phyloP scores from a whole-genome alignment of 345 rosid genomes.

The Dimocarpus longan region DNA sequence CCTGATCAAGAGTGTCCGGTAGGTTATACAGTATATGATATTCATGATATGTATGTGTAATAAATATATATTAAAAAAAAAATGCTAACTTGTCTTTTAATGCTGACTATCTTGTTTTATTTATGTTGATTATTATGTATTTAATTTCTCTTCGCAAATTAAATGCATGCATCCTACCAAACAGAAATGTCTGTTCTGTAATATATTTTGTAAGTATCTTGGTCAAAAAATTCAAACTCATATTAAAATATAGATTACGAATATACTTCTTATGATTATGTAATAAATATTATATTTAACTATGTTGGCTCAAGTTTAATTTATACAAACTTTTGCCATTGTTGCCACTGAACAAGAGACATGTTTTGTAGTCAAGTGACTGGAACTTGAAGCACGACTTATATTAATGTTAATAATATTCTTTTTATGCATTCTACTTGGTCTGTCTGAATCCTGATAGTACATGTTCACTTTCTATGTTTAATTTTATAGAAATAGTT shows the following conservation, averaged over 20 bases:
- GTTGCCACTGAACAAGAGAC: constrained; percentile 13
- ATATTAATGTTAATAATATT: too few relatives aligned
- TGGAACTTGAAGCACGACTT: not conserved
- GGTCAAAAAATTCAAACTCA: not conserved
- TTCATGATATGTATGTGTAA: too few relatives aligned
- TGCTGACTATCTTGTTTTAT: too few relatives aligned
- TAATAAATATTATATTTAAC: not conserved
- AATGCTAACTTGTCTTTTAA: not conserved
- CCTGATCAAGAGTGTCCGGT: too few relatives aligned
- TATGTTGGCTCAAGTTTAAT: not conserved
- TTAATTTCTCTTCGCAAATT: not conserved
- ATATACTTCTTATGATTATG: not conserved
- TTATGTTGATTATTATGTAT: not conserved
- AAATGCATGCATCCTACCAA: not conserved
- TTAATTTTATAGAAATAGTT: not conserved
- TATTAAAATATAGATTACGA: not conserved
- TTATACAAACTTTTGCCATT: not conserved
- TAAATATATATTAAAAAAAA: too few relatives aligned
- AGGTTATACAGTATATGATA: too few relatives aligned
- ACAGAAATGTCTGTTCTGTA: not conserved
- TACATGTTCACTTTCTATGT: not conserved
- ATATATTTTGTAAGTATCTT: not conserved
- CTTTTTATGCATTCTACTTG: not conserved
- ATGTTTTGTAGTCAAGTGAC: not conserved
- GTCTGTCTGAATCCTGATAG: not conserved